Evolutionary conservation across 2,329 filamentous ascomycete species (phyloP).

Genomic region (Ophiostoma quercus): DNA sequence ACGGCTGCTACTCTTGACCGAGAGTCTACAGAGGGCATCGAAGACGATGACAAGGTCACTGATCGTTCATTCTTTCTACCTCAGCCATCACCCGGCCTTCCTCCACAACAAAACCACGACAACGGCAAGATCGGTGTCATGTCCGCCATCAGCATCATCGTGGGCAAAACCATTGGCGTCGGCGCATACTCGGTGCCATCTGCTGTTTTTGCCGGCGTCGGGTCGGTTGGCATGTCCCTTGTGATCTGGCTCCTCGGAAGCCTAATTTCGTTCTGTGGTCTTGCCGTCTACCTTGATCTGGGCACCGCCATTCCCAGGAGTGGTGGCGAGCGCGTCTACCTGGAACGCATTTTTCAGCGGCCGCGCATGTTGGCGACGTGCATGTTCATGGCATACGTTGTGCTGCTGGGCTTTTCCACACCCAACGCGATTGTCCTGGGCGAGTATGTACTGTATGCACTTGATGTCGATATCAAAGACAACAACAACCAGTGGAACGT

Average conservation of each 20-base stretch:
- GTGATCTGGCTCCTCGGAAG: background rate
- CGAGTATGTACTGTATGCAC: background rate
- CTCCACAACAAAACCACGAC: background rate
- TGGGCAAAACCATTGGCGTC: background rate
- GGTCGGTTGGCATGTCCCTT: conserved; percentile 1
- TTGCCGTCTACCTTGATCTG: conserved; percentile 26
- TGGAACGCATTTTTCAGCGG: conserved; percentile 48
- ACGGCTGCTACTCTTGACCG: no score
- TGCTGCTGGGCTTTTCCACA: conserved; percentile 1
- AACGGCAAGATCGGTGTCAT: background rate
- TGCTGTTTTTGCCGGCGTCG: background rate
- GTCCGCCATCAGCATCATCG: background rate
- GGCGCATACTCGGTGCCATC: conserved; percentile 4
- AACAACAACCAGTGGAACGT: background rate
- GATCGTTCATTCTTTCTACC: background rate
- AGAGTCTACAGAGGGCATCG: background rate
- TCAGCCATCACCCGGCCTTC: background rate
- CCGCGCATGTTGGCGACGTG: conserved; percentile 47
- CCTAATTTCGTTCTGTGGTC: background rate
- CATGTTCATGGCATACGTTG: background rate
- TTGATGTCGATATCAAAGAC: background rate
- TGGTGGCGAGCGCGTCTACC: conserved; percentile 50
- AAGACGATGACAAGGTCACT: background rate
- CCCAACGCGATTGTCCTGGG: background rate
- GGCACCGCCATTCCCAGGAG: conserved; percentile 42